Base-by-base conservation (phyloP, 257 asterid genomes). In the Nicotiana paniculata region DNA sequence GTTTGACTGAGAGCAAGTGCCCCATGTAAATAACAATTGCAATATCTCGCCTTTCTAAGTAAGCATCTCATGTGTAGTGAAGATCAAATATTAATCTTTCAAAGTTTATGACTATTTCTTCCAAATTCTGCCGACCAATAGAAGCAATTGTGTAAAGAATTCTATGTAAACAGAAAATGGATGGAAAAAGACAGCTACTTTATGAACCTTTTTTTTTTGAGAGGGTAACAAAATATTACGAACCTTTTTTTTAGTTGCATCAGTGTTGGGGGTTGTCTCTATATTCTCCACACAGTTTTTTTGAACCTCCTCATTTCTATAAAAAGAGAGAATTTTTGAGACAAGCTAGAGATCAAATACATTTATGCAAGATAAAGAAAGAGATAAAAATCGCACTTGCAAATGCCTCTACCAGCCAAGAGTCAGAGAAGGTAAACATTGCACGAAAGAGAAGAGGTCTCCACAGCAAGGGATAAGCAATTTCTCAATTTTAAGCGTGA, bases 201-300 rank as follows among this genome's bases (percentile, higher is more conserved):
- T 6, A 55, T 35, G 30, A 61, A 83, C 65, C 63, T 93, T 97
- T 93, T 92, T 96, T 8, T 43, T 43, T 43, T 43, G 48, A 43
- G 48, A 43, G 8, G 48, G 48, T 43, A 43, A 43, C 48, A 43
- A 8, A 43, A 43, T 43, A 43, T 69, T 6, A 55, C 32, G 30
- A 61, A 83, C 65, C 63, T 93, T 97, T 93, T 92, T 96, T 86
- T 84, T 90, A 26, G 87, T 87, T 65, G 85, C 88, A 72, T 67
- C 84, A 51, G 89, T 84, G 62, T 78, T 81, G 77, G 65, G 55
- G 81, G 89, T 76, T 51, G 83, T 84, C 82, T 83, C 91, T 59
- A 74, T 86, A 35, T 79, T 77, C 80, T 81, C 92, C 61, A 82
- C 83, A 74, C 62, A 87, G 32, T 78, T 86, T 86, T 92, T 89